Percentiles rank a stretch among this genome's conserved stretches.
These are phyloP conservation scores for Phymatotrichopsis omnivora DNA, from an alignment of 2,329 filamentous ascomycete genomes.

Conservation along the genomic window DNA sequence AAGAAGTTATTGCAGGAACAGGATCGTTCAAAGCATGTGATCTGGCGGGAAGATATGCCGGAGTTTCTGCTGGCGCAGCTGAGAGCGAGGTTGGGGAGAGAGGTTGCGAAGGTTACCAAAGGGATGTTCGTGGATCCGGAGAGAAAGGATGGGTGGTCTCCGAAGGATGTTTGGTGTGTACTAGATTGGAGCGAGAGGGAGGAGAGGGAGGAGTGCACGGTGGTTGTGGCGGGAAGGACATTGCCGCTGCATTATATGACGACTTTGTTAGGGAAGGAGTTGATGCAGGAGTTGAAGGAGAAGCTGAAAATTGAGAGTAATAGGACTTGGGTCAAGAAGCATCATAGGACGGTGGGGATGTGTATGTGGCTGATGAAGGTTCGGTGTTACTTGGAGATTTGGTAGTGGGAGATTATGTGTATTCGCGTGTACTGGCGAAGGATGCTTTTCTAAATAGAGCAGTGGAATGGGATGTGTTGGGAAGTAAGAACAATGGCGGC, in stretches of 20 bases:
- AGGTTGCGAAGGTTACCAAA: constrained; percentile 35
- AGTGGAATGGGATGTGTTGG: too few species aligned
- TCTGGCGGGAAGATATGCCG: constrained; percentile 50
- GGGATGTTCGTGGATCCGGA: constrained; percentile 22
- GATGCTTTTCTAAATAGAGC: too few species aligned
- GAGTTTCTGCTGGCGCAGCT: constrained; percentile 44
- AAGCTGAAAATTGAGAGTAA: constrained; percentile 24
- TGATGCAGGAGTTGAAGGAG: constrained; percentile 20
- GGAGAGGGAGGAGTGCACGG: constrained; percentile 8
- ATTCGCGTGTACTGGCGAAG: too few species aligned
- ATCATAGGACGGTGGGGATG: constrained; percentile 19
- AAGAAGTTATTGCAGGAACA: constrained; percentile 14
- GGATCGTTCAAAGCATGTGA: constrained; percentile 27
- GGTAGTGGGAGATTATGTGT: too few species aligned
- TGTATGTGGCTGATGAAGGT: constrained; percentile 29
- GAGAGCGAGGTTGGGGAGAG: constrained; percentile 41
- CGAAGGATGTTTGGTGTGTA: constrained; percentile 25
- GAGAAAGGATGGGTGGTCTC: constrained; percentile 20
- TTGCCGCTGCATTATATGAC: constrained; percentile 27
- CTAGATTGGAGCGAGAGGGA: constrained; percentile 25
- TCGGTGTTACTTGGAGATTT: constrained; percentile 24
- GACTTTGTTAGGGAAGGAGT: constrained; percentile 23
- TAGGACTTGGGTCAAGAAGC: constrained; percentile 23
- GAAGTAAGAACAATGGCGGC: too few species aligned
- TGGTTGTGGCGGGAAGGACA: constrained; percentile 23